These are phyloP conservation scores for Leccinum subgranulosum DNA, from an alignment of 768 basidiomycete species.

Conservation along the genomic window DNA sequence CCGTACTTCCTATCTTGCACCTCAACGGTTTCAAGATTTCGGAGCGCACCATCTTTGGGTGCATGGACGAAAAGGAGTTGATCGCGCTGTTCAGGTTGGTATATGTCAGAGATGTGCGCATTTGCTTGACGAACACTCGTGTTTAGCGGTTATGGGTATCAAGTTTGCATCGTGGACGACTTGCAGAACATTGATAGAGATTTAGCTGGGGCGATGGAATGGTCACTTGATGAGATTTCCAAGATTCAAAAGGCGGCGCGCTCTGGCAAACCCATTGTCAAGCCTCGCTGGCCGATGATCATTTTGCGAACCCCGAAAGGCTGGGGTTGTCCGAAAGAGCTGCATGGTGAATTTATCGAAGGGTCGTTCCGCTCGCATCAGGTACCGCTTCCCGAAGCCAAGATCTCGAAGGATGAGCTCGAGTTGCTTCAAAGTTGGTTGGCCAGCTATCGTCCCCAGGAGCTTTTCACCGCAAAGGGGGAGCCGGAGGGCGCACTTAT, in stretches of 20 bases:
- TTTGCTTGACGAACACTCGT: neutral
- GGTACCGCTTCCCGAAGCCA: constrained; percentile 77
- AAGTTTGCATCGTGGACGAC: constrained; percentile 77
- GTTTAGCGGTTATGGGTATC: constrained; percentile 79
- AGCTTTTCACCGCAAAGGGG: constrained; percentile 50
- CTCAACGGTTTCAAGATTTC: constrained; percentile 90
- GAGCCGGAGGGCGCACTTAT: constrained; percentile 47
- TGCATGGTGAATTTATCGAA: constrained; percentile 72
- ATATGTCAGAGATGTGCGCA: neutral
- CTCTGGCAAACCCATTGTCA: constrained; percentile 68
- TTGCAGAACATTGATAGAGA: constrained; percentile 67
- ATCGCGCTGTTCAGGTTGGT: constrained; percentile 65
- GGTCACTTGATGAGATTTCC: constrained; percentile 70
- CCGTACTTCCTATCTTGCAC: constrained; percentile 88
- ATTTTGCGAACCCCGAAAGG: constrained; percentile 86
- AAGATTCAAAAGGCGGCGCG: constrained; percentile 81
- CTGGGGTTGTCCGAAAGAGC: constrained; percentile 61
- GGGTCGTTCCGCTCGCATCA: constrained; percentile 86
- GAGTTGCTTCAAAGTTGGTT: constrained; percentile 69
- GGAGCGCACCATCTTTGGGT: constrained; percentile 84
- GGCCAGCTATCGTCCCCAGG: constrained; percentile 60
- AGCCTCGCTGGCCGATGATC: constrained; percentile 91
- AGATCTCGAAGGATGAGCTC: constrained; percentile 63
- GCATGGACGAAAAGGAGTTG: constrained; percentile 88
- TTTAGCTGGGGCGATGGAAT: constrained; percentile 78